Evolutionary conservation across 495 filamentous ascomycete genomes (phyloP).

Genomic region (Neurospora tetraspora): DNA sequence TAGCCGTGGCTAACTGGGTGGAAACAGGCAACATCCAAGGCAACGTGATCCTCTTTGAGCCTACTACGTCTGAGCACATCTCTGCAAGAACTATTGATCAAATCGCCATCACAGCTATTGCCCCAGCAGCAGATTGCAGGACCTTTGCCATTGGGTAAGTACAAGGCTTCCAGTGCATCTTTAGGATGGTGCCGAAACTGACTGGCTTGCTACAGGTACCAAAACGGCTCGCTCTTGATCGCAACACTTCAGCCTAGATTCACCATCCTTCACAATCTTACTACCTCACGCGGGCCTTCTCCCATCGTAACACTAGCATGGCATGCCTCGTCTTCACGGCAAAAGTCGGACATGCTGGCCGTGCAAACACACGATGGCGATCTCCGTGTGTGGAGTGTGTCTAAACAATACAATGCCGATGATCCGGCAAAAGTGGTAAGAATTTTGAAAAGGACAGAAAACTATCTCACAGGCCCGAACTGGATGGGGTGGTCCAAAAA

Average conservation of each 20-base stretch:
- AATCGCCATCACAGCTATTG: constrained; percentile 78
- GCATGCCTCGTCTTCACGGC: constrained; percentile 94
- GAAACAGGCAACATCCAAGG: constrained; percentile 72
- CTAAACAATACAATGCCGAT: constrained; percentile 68
- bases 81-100: constrained; percentile 89
- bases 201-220: constrained; percentile 53
- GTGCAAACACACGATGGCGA: constrained; percentile 88
- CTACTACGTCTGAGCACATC: constrained; percentile 84
- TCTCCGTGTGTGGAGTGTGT: constrained; percentile 91
- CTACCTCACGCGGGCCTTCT: constrained; percentile 70
- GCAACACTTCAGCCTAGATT: constrained; percentile 84
- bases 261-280: constrained; percentile 88
- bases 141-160: constrained; percentile 93
- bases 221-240: constrained; percentile 90
- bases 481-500: constrained; percentile 99
- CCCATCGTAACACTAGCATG: constrained; percentile 85
- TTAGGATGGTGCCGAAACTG: constrained; percentile 1
- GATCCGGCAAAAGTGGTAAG: constrained; percentile 77
- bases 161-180: not conserved
- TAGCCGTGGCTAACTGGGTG: constrained; percentile 11
- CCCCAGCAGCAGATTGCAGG: constrained; percentile 83
- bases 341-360: constrained; percentile 97
- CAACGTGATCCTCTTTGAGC: constrained; percentile 91
- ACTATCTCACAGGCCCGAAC: constrained; percentile 65
- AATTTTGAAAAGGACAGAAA: constrained; percentile 71